A percentile compares a stretch with the other conserved stretches of the same genome.
Conservation (phyloP, 2,329 filamentous ascomycete genomes). For the Cladophialophora chaetospira region DNA sequence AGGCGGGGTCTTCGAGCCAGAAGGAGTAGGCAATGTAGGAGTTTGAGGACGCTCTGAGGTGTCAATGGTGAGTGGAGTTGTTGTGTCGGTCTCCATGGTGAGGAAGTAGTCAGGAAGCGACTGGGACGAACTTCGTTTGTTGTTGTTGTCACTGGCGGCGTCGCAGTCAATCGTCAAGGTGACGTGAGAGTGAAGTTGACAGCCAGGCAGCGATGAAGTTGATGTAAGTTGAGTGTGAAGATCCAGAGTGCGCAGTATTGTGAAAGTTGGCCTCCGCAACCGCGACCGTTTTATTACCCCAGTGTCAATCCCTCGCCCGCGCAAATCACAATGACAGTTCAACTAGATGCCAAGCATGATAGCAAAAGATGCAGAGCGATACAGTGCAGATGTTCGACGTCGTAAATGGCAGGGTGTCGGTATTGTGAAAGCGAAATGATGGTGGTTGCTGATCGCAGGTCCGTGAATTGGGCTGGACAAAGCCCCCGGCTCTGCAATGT, state of each 20-base stretch:
- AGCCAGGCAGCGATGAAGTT: constrained; percentile 6
- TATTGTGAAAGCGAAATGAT: background rate
- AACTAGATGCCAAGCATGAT: constrained; percentile 9
- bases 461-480: no score
- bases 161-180: constrained; percentile 8
- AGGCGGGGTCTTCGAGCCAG: constrained; percentile 62
- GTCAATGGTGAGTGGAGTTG: constrained; percentile 14
- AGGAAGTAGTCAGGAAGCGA: background rate
- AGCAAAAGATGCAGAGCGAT: background rate
- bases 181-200: background rate
- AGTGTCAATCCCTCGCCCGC: background rate
- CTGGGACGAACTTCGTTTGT: background rate
- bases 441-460: constrained; percentile 6
- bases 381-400: constrained; percentile 1
- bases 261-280: constrained; percentile 22
- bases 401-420: constrained; percentile 10
- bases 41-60: constrained; percentile 39
- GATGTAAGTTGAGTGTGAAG: background rate
- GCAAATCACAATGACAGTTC: background rate
- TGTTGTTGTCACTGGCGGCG: no score
- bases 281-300: constrained; percentile 23
- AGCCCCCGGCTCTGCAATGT: no score
- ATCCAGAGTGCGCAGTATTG: background rate
- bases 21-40: constrained; percentile 55
- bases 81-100: constrained; percentile 27